Percentiles rank a stretch among this genome's conserved stretches.
phyloP scores from a whole-genome alignment of 257 asterid genomes.

The Paulownia fortunei region DNA sequence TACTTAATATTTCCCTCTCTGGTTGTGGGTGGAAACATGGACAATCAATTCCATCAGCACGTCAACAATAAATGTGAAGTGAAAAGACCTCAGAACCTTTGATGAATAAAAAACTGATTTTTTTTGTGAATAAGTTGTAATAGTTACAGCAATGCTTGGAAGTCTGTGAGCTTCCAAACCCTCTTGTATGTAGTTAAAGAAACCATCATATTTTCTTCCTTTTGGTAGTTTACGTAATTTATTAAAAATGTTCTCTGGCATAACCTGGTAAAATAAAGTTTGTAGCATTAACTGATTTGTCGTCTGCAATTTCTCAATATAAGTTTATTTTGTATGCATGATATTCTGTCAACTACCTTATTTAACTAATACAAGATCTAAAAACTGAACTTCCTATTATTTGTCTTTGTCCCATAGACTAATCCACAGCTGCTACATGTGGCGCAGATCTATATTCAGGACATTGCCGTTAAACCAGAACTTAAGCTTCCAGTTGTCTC shows the following conservation, averaged over 20 bases:
- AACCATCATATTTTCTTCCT: conserved; percentile 7
- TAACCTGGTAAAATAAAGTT: background rate
- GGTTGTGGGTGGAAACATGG: background rate
- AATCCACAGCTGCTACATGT: conserved; percentile 30
- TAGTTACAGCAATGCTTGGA: background rate
- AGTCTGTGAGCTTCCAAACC: conserved; percentile 8
- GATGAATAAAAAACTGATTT: background rate
- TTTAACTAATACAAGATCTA: conserved; percentile 1
- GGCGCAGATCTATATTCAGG: conserved; percentile 83
- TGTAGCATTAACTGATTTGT: background rate
- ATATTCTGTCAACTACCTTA: conserved; percentile 6
- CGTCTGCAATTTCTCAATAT: background rate
- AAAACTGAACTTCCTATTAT: conserved; percentile 17
- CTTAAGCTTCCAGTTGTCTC: conserved; percentile 70
- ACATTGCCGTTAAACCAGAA: conserved; percentile 53
- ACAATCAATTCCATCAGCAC: background rate
- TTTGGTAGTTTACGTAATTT: background rate
- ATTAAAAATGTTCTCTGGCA: background rate
- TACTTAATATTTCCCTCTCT: background rate
- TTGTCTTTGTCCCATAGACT: conserved; percentile 14
- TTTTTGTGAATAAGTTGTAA: background rate
- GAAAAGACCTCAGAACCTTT: background rate
- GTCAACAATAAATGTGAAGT: background rate
- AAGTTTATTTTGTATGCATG: background rate
- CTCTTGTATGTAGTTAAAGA: conserved; percentile 18